A percentile compares a stretch with the other conserved stretches of the same genome.
These are phyloP conservation scores for Colletotrichum eremochloae DNA, from an alignment of 2,329 filamentous ascomycete genomes.

Conservation along the genomic window DNA sequence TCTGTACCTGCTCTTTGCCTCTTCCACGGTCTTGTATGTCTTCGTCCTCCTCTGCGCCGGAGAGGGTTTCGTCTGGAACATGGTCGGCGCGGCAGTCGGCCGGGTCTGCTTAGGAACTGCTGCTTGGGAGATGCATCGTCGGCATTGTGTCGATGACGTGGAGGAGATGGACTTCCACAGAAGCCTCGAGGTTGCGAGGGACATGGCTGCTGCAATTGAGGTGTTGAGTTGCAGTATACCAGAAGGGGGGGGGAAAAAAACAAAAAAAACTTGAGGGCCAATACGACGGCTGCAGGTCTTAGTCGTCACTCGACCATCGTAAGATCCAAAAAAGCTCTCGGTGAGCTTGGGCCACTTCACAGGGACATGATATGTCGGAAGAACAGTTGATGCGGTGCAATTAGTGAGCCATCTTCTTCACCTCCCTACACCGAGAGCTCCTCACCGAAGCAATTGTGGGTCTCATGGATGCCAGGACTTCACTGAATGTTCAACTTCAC, in stretches of 20 bases:
- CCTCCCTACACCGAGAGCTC: slow-evolving; percentile 11
- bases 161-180: slow-evolving; percentile 52
- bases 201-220: slow-evolving; percentile 51
- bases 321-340: slow-evolving; percentile 34
- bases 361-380: slow-evolving; percentile 11
- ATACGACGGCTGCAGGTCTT: not conserved
- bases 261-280: not conserved
- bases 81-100: slow-evolving; percentile 49
- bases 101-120: slow-evolving; percentile 52
- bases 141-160: slow-evolving; percentile 54
- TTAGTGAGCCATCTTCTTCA: not conserved
- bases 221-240: not conserved
- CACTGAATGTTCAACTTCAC: slow-evolving; percentile 10
- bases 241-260: no score
- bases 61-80: slow-evolving; percentile 52
- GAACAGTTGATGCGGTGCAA: slow-evolving; percentile 30
- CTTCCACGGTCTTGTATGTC: slow-evolving; percentile 68
- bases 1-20: slow-evolving; percentile 70
- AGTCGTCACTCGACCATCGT: slow-evolving; percentile 19
- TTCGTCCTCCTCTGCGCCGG: slow-evolving; percentile 56
- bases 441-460: slow-evolving; percentile 30
- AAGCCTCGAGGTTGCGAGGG: slow-evolving; percentile 54
- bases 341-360: slow-evolving; percentile 25
- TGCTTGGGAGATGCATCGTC: slow-evolving; percentile 58
- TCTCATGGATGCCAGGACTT: slow-evolving; percentile 16